These are phyloP conservation scores for Oryza officinalis DNA, from an alignment of 176 grass and related monocot species.

Conservation along the genomic window DNA sequence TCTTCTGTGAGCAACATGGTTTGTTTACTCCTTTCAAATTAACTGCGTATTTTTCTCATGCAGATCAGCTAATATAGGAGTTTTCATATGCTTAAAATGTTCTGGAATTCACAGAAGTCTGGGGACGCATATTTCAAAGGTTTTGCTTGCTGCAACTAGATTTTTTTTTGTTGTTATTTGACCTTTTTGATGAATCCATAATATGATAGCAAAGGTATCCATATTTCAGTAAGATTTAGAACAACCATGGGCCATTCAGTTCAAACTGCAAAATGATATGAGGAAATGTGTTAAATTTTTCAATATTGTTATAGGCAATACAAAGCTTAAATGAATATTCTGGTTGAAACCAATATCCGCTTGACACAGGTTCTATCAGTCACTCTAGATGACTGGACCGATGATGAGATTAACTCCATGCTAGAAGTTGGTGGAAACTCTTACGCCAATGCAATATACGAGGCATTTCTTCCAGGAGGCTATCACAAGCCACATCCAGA, in stretches of 20 bases:
- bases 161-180: neutral
- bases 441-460: constrained; percentile 77
- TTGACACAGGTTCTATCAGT: constrained; percentile 65
- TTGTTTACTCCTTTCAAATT: neutral
- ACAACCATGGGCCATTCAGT: neutral
- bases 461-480: constrained; percentile 71
- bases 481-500: constrained; percentile 58
- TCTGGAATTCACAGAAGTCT: constrained; percentile 71
- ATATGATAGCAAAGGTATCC: neutral
- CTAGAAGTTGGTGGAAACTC: constrained; percentile 79
- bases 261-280: neutral
- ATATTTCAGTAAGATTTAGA: neutral
- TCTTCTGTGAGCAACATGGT: neutral
- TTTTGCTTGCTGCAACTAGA: constrained; percentile 6
- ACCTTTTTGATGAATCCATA: neutral
- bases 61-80: constrained; percentile 73
- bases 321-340: neutral
- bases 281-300: neutral
- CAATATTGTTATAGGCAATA: neutral
- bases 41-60: neutral
- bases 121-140: constrained; percentile 78
- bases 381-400: constrained; percentile 71
- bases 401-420: constrained; percentile 68
- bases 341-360: neutral
- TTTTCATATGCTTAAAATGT: constrained; percentile 78